A percentile compares a stretch with the other conserved stretches of the same genome.
phyloP scores from a whole-genome alignment of 208 protist species.

The Trypanosomatidae sp. region DNA sequence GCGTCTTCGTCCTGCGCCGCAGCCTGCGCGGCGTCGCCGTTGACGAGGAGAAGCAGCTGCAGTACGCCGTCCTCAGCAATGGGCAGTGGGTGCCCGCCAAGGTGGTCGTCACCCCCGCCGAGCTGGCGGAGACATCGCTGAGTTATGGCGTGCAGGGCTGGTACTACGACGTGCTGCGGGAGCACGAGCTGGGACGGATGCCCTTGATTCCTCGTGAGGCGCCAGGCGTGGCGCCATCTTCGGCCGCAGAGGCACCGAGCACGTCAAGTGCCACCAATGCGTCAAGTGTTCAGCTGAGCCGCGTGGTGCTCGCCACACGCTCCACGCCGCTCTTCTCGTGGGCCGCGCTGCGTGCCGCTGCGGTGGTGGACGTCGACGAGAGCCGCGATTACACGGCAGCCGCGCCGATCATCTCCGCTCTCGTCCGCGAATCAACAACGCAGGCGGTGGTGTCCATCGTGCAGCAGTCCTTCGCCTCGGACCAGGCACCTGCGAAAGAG shows the following conservation, averaged over 20 bases:
- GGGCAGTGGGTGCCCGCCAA: constrained; percentile 66
- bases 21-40: constrained; percentile 46
- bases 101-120: constrained; percentile 55
- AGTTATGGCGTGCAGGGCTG: constrained; percentile 26
- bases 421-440: constrained; percentile 30
- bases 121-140: constrained; percentile 44
- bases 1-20: constrained; percentile 72
- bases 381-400: constrained; percentile 16
- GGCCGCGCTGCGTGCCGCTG: constrained; percentile 17
- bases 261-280: too few species aligned
- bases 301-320: constrained; percentile 52
- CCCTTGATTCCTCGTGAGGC: constrained; percentile 29
- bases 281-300: too few species aligned
- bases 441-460: constrained; percentile 54
- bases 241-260: too few species aligned
- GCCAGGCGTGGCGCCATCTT: too few species aligned
- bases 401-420: constrained; percentile 43
- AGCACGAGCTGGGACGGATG: constrained; percentile 24
- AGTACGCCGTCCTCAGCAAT: constrained; percentile 75
- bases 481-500: constrained; percentile 42
- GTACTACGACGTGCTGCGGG: constrained; percentile 30
- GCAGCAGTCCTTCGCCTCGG: constrained; percentile 49
- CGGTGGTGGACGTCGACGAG: constrained; percentile 9
- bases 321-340: constrained; percentile 42
- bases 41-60: constrained; percentile 30